Conservation (phyloP, 225 moss, liverwort and hornwort genomes). For the Anthoceros angustus region DNA sequence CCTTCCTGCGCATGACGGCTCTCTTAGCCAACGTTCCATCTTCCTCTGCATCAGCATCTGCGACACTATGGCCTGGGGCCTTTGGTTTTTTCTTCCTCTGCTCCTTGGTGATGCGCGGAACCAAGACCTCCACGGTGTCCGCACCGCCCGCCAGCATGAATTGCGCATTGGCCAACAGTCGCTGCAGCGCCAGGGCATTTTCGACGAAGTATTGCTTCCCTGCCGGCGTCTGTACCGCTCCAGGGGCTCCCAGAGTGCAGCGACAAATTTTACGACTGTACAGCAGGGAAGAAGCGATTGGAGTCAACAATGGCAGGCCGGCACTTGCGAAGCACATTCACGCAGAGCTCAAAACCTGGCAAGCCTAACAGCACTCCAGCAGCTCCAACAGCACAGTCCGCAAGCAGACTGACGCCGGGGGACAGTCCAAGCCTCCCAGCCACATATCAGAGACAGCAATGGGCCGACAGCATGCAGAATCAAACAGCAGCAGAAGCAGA, state of each 20-base stretch:
- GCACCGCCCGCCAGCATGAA: conserved; percentile 47
- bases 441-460: no score
- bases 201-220: conserved; percentile 28
- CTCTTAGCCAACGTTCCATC: conserved; percentile 23
- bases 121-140: conserved; percentile 52
- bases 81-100: conserved; percentile 27
- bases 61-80: conserved; percentile 6
- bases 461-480: no score
- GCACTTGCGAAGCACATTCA: no score
- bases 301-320: background rate
- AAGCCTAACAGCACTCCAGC: no score
- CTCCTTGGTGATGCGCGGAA: conserved; percentile 50
- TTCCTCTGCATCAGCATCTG: conserved; percentile 10
- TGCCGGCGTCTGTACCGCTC: conserved; percentile 24
- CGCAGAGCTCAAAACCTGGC: no score
- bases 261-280: conserved; percentile 79
- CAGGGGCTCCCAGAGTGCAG: conserved; percentile 60
- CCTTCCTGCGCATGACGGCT: conserved; percentile 42
- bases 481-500: no score
- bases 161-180: conserved; percentile 34
- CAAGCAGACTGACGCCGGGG: no score
- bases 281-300: no score
- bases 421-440: no score
- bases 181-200: conserved; percentile 31
- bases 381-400: no score